These are phyloP conservation scores for Fusarium compactum DNA, from an alignment of 2,329 filamentous ascomycete genomes.

Conservation along the genomic window DNA sequence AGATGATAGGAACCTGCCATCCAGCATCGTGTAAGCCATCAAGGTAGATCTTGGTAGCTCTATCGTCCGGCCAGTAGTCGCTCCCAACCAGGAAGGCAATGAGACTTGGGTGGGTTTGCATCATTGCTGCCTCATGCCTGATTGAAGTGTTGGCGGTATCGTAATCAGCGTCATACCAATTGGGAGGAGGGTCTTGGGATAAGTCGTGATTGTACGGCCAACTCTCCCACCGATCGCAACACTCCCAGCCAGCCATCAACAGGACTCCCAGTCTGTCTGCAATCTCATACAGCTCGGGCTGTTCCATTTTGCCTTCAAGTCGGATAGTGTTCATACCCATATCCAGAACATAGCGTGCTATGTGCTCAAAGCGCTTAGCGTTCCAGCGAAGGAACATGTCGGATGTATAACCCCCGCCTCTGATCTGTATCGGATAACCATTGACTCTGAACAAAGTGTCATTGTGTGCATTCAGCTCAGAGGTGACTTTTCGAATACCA, in stretches of 20 bases:
- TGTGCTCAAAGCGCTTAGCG: background rate
- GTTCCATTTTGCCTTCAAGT: constrained; percentile 5
- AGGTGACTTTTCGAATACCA: background rate
- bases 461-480: background rate
- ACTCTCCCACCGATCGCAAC: constrained; percentile 7
- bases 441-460: background rate
- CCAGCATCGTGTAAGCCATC: background rate
- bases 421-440: background rate
- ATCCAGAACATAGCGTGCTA: background rate
- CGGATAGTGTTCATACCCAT: constrained; percentile 9
- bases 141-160: background rate
- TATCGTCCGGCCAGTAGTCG: constrained; percentile 4
- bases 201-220: constrained; percentile 9
- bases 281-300: background rate
- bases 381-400: constrained; percentile 8
- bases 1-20: constrained; percentile 5
- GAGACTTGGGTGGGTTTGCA: background rate
- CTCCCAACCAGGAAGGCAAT: background rate
- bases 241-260: background rate
- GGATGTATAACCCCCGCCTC: background rate
- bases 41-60: constrained; percentile 1
- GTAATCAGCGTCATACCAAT: background rate
- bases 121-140: background rate
- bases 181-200: background rate
- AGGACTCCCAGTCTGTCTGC: background rate